phyloP scores from a whole-genome alignment of 176 grass and related monocot genomes.

The Triticum dicoccoides region DNA sequence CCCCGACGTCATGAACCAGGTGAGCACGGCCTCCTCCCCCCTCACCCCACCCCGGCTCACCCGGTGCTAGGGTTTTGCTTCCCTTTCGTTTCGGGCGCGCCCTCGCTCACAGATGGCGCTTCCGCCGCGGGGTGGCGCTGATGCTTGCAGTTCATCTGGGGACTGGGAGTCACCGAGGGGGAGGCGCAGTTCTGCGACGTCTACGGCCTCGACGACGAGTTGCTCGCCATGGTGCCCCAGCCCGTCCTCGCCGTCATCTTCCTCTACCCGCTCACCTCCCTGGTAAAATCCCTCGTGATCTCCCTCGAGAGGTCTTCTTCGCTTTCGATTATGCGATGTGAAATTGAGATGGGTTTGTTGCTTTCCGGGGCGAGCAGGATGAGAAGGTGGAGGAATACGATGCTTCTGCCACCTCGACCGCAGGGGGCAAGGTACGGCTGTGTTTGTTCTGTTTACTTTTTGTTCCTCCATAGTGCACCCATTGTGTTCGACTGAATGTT shows the following conservation, averaged over 20 bases:
- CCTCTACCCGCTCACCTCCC: constrained; percentile 70
- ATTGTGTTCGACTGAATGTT: neutral
- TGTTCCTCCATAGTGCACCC: neutral
- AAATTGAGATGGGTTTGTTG: neutral
- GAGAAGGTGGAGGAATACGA: constrained; percentile 31
- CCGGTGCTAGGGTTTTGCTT: constrained; percentile 24
- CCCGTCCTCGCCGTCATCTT: constrained; percentile 94
- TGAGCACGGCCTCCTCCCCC: neutral
- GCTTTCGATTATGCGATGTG: neutral
- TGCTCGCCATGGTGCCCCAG: constrained; percentile 86
- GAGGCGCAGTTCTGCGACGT: constrained; percentile 84
- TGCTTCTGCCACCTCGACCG: constrained; percentile 1
- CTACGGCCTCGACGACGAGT: constrained; percentile 89
- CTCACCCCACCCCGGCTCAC: neutral
- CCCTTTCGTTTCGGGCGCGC: neutral
- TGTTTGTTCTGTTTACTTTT: neutral
- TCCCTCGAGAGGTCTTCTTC: neutral
- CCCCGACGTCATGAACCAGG: constrained; percentile 99
- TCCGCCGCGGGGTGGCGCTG: neutral
- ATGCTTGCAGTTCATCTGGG: constrained; percentile 75
- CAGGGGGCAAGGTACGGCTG: constrained; percentile 25
- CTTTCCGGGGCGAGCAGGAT: constrained; percentile 18
- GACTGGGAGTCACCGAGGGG: constrained; percentile 68
- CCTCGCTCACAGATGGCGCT: neutral
- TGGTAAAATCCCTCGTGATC: constrained; percentile 23